phyloP scores from a whole-genome alignment of 371 early-diverging fungal species.

The Syncephalis fuscata region DNA sequence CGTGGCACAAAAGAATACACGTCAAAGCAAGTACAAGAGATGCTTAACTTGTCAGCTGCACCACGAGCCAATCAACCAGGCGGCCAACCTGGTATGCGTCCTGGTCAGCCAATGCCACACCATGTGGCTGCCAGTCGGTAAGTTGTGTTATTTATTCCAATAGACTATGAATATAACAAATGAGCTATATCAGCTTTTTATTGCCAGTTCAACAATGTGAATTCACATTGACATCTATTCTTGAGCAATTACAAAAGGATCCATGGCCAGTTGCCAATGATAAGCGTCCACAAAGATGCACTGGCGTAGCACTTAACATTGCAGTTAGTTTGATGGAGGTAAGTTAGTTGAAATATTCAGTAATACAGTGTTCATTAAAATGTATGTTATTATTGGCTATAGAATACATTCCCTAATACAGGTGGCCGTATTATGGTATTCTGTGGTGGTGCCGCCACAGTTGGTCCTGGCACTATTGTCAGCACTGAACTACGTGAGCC shows the following conservation, averaged over 20 bases:
- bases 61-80: constrained; percentile 34
- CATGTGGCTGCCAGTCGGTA: constrained; percentile 34
- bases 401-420: constrained; percentile 79
- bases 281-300: constrained; percentile 90
- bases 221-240: constrained; percentile 80
- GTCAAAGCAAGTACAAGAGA: constrained; percentile 87
- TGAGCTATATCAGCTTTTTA: constrained; percentile 66
- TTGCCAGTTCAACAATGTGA: constrained; percentile 87
- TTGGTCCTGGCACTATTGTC: constrained; percentile 96
- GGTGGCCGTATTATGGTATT: constrained; percentile 96
- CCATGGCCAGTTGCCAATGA: constrained; percentile 98
- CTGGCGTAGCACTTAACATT: constrained; percentile 96
- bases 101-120: constrained; percentile 35
- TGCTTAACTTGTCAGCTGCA: constrained; percentile 57
- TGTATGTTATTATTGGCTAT: not conserved
- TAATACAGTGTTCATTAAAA: not conserved
- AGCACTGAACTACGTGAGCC: constrained; percentile 86
- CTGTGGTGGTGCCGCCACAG: constrained; percentile 95
- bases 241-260: constrained; percentile 93
- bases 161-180: no score
- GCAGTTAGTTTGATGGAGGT: constrained; percentile 90
- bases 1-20: constrained; percentile 95
- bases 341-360: no score
- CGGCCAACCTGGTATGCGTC: constrained; percentile 25
- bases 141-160: constrained; percentile 1